Evolutionary conservation across 2,329 filamentous ascomycete species (phyloP).

Genomic region (Fusarium denticulatum): DNA sequence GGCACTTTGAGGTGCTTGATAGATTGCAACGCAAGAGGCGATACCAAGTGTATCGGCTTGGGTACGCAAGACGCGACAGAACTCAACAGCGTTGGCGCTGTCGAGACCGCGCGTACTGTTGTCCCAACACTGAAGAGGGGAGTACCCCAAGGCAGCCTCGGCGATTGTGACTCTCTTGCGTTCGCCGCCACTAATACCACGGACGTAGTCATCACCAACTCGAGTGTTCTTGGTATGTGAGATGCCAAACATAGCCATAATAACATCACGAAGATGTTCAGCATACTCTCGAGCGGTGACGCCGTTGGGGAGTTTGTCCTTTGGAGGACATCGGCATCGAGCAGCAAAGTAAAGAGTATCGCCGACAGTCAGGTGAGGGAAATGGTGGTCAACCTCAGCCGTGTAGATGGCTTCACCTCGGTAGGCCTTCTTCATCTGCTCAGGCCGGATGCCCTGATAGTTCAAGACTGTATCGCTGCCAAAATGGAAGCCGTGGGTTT

Average conservation of each 20-base stretch:
- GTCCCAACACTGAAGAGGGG: conserved; percentile 74
- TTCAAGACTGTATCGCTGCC: conserved; percentile 76
- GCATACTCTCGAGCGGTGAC: conserved; percentile 62
- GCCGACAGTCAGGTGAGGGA: conserved; percentile 76
- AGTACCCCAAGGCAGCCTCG: conserved; percentile 46
- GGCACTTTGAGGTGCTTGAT: conserved; percentile 63
- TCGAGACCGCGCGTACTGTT: conserved; percentile 74
- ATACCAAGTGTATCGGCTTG: conserved; percentile 68
- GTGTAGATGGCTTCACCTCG: conserved; percentile 85
- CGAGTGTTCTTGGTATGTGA: conserved; percentile 73
- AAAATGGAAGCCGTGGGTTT: conserved; percentile 79
- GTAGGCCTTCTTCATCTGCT: conserved; percentile 78
- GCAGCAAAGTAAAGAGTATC: conserved; percentile 81
- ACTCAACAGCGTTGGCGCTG: conserved; percentile 71
- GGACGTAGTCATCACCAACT: conserved; percentile 75
- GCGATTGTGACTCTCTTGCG: conserved; percentile 53
- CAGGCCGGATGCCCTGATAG: conserved; percentile 71
- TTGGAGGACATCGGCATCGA: conserved; percentile 66
- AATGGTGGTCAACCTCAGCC: conserved; percentile 81
- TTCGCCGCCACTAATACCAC: conserved; percentile 63
- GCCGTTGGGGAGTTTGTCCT: conserved; percentile 63
- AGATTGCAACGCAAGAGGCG: conserved; percentile 69
- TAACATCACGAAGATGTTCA: conserved; percentile 70
- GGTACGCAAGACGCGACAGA: conserved; percentile 68
- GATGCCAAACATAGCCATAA: conserved; percentile 77